phyloP scores from a whole-genome alignment of 441 rosid species.

The Gossypium schwendimanii region DNA sequence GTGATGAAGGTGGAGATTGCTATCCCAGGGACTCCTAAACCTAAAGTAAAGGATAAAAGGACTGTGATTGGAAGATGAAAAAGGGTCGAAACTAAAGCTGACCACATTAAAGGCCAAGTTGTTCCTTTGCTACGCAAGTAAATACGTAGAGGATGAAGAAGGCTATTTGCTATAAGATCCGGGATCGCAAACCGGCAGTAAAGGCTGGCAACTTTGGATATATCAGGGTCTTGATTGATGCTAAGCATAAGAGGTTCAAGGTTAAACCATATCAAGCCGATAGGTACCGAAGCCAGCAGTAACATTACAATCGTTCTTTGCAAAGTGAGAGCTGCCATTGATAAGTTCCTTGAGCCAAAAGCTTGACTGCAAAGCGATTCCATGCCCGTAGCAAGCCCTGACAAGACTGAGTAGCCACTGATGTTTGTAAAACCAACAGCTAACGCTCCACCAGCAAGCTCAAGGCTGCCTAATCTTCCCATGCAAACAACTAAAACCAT shows the following conservation, averaged over 20 bases:
- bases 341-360: conserved; percentile 58
- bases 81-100: conserved; percentile 43
- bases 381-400: conserved; percentile 85
- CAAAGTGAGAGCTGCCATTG: conserved; percentile 45
- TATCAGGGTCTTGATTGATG: conserved; percentile 61
- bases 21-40: conserved; percentile 62
- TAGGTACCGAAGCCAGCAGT: conserved; percentile 54
- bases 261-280: conserved; percentile 58
- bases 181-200: conserved; percentile 66
- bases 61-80: conserved; percentile 56
- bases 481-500: conserved; percentile 67
- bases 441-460: conserved; percentile 83
- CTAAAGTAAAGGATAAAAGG: conserved; percentile 45
- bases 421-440: conserved; percentile 89
- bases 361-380: conserved; percentile 87
- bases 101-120: conserved; percentile 90
- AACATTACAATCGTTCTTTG: conserved; percentile 54
- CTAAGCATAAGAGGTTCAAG: conserved; percentile 62
- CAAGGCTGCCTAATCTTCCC: conserved; percentile 80
- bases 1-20: conserved; percentile 59
- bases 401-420: conserved; percentile 79
- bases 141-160: conserved; percentile 71
- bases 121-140: conserved; percentile 77
- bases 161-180: conserved; percentile 66
- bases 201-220: conserved; percentile 55